Evolutionary conservation across 306 rosid genomes (phyloP), one percentile per base, ranked within the genome.

Genomic region (Ammopiptanthus mongolicus): DNA sequence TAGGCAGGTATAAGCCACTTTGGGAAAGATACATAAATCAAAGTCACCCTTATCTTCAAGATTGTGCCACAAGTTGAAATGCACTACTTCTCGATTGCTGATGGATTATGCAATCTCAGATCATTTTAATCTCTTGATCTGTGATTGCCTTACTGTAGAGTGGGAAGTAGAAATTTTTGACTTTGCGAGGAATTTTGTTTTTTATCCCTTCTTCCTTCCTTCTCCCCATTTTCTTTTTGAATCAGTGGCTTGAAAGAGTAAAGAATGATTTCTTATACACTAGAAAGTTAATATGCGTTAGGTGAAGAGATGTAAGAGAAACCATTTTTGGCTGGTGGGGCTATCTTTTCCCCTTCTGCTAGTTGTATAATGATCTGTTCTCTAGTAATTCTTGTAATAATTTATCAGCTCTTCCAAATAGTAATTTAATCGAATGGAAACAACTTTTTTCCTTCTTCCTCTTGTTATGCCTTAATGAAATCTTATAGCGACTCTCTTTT

Each of bases 11-110:
- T 76, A 92, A 83, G 88, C 92, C 90, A 61, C 70, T 96, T 13
- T 96, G 99, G 99, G 90, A 87, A 79, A 85, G 87, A 83, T 92
- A 96, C 81, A 83, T 96, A 80, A 90, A 96, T 81, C 94, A 76
- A 77, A 87, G 87, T 86, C 97, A 92, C 76, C 88, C 92, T 44
- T 81, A 85, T 83, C 88, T 96, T 77, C 88, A 80, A 87, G 85
- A 86, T 85, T 96, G 99, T 85, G 84, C 76, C 61, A 81, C 90
- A 77, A 90, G 86, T 84, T 96, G 88, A 84, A 80, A 84, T 77
- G 79, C 84, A 84, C 84, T 88, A 79, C 93, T 84, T 90, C 91
- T 78, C 65, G 57, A 74, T 80, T 84, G 73, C 84, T 74, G 67
- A 70, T 76, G 78, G 79, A 77, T 79, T 73, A 58, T 80, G 83